Evolutionary conservation across 2,329 filamentous ascomycete species (phyloP).

Genomic region (Ophiobolus disseminans): DNA sequence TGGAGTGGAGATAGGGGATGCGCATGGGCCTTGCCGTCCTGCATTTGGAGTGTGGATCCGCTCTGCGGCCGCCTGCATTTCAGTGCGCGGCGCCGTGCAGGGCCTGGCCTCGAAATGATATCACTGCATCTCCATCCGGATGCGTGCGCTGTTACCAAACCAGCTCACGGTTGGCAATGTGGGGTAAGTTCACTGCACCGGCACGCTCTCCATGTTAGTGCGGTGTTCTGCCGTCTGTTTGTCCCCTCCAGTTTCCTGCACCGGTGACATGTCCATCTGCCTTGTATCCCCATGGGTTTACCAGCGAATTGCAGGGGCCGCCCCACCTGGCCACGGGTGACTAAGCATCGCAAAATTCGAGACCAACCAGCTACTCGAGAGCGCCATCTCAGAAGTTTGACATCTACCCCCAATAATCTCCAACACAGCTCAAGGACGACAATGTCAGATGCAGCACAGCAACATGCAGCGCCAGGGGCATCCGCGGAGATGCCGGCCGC

Average conservation of each 20-base stretch:
- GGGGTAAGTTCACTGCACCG: neutral
- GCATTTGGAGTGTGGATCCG: slow-evolving; percentile 4
- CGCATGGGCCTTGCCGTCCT: slow-evolving; percentile 3
- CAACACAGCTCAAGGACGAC: no score
- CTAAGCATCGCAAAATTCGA: slow-evolving; percentile 27
- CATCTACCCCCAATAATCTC: no score
- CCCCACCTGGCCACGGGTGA: slow-evolving; percentile 26
- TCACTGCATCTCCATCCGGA: neutral
- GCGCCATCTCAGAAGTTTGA: no score
- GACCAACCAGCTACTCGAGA: no score
- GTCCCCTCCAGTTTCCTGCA: slow-evolving; percentile 10
- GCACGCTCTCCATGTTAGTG: slow-evolving; percentile 1
- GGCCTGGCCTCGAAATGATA: neutral
- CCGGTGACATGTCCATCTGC: slow-evolving; percentile 2
- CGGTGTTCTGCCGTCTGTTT: neutral
- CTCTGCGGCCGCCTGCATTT: slow-evolving; percentile 7
- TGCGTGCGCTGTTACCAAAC: neutral
- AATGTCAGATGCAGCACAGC: slow-evolving; percentile 27
- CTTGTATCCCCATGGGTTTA: neutral
- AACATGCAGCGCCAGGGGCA: slow-evolving; percentile 27
- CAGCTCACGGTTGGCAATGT: neutral
- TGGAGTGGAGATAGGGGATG: slow-evolving; percentile 4
- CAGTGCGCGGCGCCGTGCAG: slow-evolving; percentile 2
- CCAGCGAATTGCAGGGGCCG: neutral
- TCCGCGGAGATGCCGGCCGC: slow-evolving; percentile 62